A percentile compares a stretch with the other conserved stretches of the same genome.
Evolutionary conservation across 176 grass and related monocot genomes (phyloP).

Genomic region (Pontederia crassipes): DNA sequence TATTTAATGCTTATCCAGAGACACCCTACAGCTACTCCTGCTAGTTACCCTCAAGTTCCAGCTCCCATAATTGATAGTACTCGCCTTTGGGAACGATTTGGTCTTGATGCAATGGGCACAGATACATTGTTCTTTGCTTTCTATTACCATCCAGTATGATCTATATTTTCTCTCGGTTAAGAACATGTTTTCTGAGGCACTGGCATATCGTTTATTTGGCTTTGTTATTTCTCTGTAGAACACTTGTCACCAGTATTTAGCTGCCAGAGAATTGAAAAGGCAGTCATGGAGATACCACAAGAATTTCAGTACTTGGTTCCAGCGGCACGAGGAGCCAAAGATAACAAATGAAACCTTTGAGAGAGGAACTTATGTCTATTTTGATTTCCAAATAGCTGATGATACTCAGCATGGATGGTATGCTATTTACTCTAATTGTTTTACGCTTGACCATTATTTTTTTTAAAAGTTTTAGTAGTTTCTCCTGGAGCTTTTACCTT

Average conservation of each 20-base stretch:
- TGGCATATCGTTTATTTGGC: background rate
- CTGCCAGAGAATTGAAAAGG: slow-evolving; percentile 86
- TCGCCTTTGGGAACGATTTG: slow-evolving; percentile 86
- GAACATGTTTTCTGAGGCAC: too few relatives aligned
- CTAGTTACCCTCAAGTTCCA: slow-evolving; percentile 80
- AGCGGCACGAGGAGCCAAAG: slow-evolving; percentile 93
- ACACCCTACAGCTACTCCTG: slow-evolving; percentile 59
- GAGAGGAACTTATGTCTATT: slow-evolving; percentile 91
- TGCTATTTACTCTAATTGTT: background rate
- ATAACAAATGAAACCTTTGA: slow-evolving; percentile 90
- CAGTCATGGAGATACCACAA: slow-evolving; percentile 97
- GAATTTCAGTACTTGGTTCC: slow-evolving; percentile 97
- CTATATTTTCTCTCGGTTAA: too few relatives aligned
- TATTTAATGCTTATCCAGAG: slow-evolving; percentile 43
- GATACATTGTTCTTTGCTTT: slow-evolving; percentile 98
- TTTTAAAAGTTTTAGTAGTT: background rate
- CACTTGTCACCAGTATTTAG: slow-evolving; percentile 87
- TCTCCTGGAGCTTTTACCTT: background rate
- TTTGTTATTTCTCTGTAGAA: slow-evolving; percentile 35
- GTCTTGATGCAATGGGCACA: slow-evolving; percentile 63
- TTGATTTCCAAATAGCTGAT: slow-evolving; percentile 80
- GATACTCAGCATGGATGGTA: slow-evolving; percentile 68
- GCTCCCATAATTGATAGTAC: slow-evolving; percentile 74
- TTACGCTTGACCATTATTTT: background rate
- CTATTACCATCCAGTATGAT: slow-evolving; percentile 80